Evolutionary conservation across 495 filamentous ascomycete species (phyloP).

Genomic region (Tirmania nivea): DNA sequence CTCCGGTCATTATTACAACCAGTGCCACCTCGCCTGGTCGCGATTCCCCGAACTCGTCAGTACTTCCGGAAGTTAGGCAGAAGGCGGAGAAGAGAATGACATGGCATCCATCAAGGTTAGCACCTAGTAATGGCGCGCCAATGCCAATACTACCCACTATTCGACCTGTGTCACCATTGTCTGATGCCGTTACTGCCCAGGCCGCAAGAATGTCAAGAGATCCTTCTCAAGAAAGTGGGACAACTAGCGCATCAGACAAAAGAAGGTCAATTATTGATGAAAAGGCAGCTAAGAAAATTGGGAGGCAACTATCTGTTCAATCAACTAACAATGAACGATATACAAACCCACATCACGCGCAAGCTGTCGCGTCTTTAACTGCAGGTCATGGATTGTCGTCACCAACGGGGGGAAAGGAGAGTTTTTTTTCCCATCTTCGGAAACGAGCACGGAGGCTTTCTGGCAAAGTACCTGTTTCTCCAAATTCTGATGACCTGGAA

Average conservation of each 20-base stretch:
- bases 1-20: constrained; percentile 28
- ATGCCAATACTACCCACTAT: constrained; percentile 98
- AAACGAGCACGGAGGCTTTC: constrained; percentile 87
- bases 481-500: constrained; percentile 64
- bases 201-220: constrained; percentile 25
- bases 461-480: constrained; percentile 55
- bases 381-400: constrained; percentile 30
- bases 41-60: constrained; percentile 23
- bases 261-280: constrained; percentile 28
- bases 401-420: constrained; percentile 57
- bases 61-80: constrained; percentile 7
- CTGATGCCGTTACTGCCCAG: constrained; percentile 79
- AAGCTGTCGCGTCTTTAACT: constrained; percentile 34
- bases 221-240: not conserved
- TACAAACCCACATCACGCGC: constrained; percentile 65
- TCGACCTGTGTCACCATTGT: constrained; percentile 78
- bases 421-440: constrained; percentile 91
- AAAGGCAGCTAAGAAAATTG: constrained; percentile 74
- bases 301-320: constrained; percentile 82
- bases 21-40: constrained; percentile 19
- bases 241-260: constrained; percentile 2
- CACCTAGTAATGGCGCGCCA: constrained; percentile 33
- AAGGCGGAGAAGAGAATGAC: constrained; percentile 19
- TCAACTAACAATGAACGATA: constrained; percentile 77
- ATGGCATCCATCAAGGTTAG: constrained; percentile 18